Evolutionary conservation across 768 basidiomycete species (phyloP), one percentile per base, ranked within the genome.

Genomic region (Psilocybe subaeruginosa): DNA sequence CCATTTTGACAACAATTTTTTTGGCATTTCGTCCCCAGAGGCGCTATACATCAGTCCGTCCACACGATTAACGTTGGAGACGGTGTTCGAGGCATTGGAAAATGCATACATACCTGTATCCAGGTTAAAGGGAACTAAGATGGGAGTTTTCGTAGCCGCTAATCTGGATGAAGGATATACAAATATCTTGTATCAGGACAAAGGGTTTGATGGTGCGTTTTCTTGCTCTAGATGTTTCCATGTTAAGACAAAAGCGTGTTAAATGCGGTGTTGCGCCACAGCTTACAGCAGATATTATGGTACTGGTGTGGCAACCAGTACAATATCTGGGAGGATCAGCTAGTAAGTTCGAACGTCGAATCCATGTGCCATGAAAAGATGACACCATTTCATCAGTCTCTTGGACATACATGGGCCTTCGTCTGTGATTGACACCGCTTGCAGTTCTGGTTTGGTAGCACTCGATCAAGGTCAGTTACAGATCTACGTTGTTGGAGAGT

Each of bases 321-420:
- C 72, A 2, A 64, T 64, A 16, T 67, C 71, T 31, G 74, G 74
- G 23, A 63, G 74, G 9, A 53, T 75, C 16, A 75, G 74, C 69
- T 75, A 75, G 74, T 75, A 39, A 23, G 70, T 50, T 35, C 17
- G 11, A 14, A 31, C 16, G 17, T 45, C 16, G 23, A 19, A 43
- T 45, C 1, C 30, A 41, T 2, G 9, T 14, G 23, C 2, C 23
- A 23, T 23, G 23, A 23, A 23, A 2, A 23, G 23, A 23, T 23
- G 2, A 23, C 23, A 23, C 23, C 23, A 23, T 23, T 9, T 33
- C 27, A 41, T 17, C 17, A 47, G 73, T 56, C 58, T 73, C n/a
- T 59, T 74, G 11, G 73, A 74, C 60, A 59, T 73, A 33, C 69
- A 72, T 59, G 73, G 73, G 8, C 73, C 73, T 1, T 74, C 73